These are phyloP conservation scores for Aspergillus olivimuriae DNA, from an alignment of 495 filamentous ascomycete species.

Conservation along the genomic window DNA sequence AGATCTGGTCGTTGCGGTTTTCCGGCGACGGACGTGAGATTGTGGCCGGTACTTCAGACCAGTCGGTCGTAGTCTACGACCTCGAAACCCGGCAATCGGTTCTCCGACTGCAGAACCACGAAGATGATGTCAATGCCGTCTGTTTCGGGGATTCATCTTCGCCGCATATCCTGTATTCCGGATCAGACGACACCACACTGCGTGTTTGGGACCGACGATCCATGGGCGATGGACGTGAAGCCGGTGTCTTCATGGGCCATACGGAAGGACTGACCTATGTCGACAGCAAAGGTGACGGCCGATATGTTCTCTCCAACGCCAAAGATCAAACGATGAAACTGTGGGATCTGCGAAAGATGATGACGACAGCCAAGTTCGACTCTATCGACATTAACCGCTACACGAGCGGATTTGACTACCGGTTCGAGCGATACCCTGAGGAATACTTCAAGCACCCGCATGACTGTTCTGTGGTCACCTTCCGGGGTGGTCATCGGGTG, in stretches of 20 bases:
- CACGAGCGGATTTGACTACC: slow-evolving; percentile 79
- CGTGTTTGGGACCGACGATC: slow-evolving; percentile 95
- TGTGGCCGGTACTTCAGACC: slow-evolving; percentile 76
- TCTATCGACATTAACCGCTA: slow-evolving; percentile 46
- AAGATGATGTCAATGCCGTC: slow-evolving; percentile 91
- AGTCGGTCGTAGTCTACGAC: slow-evolving; percentile 87
- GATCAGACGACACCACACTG: slow-evolving; percentile 64
- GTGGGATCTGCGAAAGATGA: slow-evolving; percentile 87
- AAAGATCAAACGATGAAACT: slow-evolving; percentile 98
- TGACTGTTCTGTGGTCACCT: slow-evolving; percentile 91
- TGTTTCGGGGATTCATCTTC: slow-evolving; percentile 87
- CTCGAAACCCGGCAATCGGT: slow-evolving; percentile 70
- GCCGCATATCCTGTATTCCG: slow-evolving; percentile 93
- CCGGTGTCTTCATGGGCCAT: slow-evolving; percentile 89
- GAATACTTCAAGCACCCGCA: slow-evolving; percentile 70
- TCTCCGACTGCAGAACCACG: slow-evolving; percentile 70
- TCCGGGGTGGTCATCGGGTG: slow-evolving; percentile 81
- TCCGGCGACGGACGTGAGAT: slow-evolving; percentile 89
- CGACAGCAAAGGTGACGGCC: slow-evolving; percentile 91
- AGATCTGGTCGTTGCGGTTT: slow-evolving; percentile 89
- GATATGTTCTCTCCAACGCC: slow-evolving; percentile 88
- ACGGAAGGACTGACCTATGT: slow-evolving; percentile 93
- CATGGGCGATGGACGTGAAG: slow-evolving; percentile 80
- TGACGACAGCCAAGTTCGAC: slow-evolving; percentile 60
- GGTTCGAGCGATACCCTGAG: slow-evolving; percentile 61